Evolutionary conservation across 2,329 filamentous ascomycete species (phyloP).

Genomic region (Blumeria graminis): DNA sequence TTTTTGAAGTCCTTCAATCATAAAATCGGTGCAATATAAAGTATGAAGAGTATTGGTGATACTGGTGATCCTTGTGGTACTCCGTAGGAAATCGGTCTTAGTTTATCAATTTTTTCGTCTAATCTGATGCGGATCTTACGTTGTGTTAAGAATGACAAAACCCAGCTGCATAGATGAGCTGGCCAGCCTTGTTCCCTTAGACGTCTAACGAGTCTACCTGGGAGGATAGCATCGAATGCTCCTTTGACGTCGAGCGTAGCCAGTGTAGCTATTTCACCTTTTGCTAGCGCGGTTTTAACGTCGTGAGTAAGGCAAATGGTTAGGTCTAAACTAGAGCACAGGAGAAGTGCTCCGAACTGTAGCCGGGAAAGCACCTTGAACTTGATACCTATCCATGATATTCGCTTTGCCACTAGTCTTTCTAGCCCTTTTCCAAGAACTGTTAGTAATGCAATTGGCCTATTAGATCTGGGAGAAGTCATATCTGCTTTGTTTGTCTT

Average conservation of each 20-base stretch:
- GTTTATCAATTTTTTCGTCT: not conserved
- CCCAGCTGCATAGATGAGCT: not conserved
- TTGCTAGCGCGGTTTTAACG: not conserved
- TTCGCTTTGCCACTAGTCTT: not conserved
- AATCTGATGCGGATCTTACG: not conserved
- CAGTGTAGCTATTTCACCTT: not conserved
- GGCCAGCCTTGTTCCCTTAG: not conserved
- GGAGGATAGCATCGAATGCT: not conserved
- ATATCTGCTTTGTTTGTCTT: not conserved
- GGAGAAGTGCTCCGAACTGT: not conserved
- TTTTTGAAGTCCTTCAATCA: not conserved
- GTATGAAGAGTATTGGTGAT: not conserved
- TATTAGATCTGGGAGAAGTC: not conserved
- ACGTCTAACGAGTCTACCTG: not conserved
- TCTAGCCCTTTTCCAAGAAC: not conserved
- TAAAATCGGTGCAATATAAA: not conserved
- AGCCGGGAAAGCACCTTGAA: not conserved
- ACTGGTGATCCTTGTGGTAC: not conserved
- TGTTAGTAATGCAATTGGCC: not conserved
- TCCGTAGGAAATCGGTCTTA: not conserved
- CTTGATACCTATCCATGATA: not conserved
- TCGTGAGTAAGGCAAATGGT: not conserved
- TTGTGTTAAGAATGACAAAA: not conserved
- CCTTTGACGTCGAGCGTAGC: not conserved
- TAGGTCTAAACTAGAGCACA: not conserved